These are phyloP conservation scores for Cicer arietinum DNA, from an alignment of 306 rosid species.

Conservation along the genomic window DNA sequence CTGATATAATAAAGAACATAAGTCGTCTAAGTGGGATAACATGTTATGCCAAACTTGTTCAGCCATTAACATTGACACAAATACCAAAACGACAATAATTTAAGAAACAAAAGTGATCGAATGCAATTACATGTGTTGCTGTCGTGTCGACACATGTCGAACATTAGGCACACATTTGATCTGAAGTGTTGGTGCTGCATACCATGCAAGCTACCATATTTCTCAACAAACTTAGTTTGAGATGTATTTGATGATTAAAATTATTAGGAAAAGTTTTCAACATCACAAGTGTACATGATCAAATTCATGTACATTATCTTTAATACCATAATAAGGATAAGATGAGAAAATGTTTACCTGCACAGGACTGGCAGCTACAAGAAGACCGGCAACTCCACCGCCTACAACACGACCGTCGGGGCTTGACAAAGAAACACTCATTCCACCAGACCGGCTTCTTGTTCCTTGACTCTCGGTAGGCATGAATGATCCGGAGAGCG, in stretches of 20 bases:
- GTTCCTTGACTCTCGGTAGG: constrained; percentile 73
- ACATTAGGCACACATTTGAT: too few relatives aligned
- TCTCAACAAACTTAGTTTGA: not conserved
- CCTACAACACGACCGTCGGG: constrained; percentile 73
- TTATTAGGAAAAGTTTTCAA: not conserved
- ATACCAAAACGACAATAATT: too few relatives aligned
- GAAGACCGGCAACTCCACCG: constrained; percentile 77
- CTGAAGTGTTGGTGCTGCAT: too few relatives aligned
- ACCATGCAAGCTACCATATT: too few relatives aligned
- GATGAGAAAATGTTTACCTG: constrained; percentile 53
- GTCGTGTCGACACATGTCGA: too few relatives aligned
- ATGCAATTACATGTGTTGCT: too few relatives aligned
- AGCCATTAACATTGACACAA: too few relatives aligned
- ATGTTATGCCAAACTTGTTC: too few relatives aligned
- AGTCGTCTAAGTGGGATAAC: too few relatives aligned
- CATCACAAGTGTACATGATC: constrained; percentile 1
- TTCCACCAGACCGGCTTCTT: constrained; percentile 73
- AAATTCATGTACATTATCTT: not conserved
- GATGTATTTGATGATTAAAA: not conserved
- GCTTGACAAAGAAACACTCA: constrained; percentile 73
- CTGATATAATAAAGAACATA: constrained; percentile 45
- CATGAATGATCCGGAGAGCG: constrained; percentile 73
- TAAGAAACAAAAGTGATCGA: too few relatives aligned
- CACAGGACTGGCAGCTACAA: constrained; percentile 78
- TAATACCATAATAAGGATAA: not conserved